Evolutionary conservation across 176 grass and related monocot genomes (phyloP), one percentile per base, ranked within the genome.

Genomic region (Phyllostachys edulis): DNA sequence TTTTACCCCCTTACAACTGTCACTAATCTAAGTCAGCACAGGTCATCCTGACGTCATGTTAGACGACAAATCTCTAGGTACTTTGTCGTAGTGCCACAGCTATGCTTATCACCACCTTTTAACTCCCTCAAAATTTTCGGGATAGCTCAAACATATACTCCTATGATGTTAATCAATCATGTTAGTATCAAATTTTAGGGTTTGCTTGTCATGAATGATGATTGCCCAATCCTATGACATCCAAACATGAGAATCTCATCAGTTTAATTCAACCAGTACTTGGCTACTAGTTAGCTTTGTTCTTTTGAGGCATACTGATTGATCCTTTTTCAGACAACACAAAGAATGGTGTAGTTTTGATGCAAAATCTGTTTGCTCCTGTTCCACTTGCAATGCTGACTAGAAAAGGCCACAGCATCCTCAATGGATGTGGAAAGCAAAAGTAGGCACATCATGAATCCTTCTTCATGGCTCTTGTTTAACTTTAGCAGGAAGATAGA

Each of bases 351-450:
- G 17, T 47, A 55, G 49, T 76, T 76, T 76, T 18, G 24, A 59
- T 87, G 69, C 55, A 79, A 79, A 39, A 65, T 34, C 18, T 49
- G 61, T 17, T 45, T 67, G 68, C 37, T 47, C 23, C 69, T 67
- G 69, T 34, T 67, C 77, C 47, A 81, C 85, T 75, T 20, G 69
- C 60, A 38, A 63, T 76, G 20, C 56, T 62, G 71, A 50, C 71
- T 61, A 34, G 40, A 47, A 77, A 82, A 77, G 0, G 63, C 10
- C 50, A 69, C 32, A 47, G 32, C 63, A 76, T 69, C 39, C 18
- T 82, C 51, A 70, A 87, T 87, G 79, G 52, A 51, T 27, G 3
- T 52, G 61, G 52, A 82, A 82, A 77, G 79, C 0, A 77, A 75
- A 76, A 51, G 71, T 51, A 81, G 62, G 51, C 49, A 82, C 71